Conservation (phyloP, 164 flowering plant species). For the Vitis amurensis region DNA sequence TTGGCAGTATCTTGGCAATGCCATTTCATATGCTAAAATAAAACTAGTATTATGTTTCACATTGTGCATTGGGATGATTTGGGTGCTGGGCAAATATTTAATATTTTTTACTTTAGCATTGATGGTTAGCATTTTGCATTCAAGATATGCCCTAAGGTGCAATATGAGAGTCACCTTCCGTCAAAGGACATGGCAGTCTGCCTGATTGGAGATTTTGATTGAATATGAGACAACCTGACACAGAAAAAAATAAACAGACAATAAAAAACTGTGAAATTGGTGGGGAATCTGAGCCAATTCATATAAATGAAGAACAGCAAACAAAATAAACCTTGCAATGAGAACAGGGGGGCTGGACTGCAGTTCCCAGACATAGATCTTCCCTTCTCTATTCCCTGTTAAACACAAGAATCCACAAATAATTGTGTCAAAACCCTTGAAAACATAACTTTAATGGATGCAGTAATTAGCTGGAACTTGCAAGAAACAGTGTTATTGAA, state of each 20-base stretch:
- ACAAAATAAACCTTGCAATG: slow-evolving; percentile 53
- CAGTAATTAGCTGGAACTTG: not conserved
- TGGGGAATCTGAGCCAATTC: no score
- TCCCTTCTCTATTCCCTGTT: slow-evolving; percentile 96
- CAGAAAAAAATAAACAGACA: not conserved
- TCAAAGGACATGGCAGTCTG: slow-evolving; percentile 96
- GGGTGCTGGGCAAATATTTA: no score
- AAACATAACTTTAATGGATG: not conserved
- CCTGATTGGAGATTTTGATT: slow-evolving; percentile 86
- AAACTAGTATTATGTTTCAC: no score
- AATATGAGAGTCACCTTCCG: slow-evolving; percentile 65
- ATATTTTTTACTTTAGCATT: no score
- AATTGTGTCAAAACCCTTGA: not conserved
- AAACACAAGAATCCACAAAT: not conserved
- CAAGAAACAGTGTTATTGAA: not conserved
- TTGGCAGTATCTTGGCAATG: no score
- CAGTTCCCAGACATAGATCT: slow-evolving; percentile 92
- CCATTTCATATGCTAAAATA: no score
- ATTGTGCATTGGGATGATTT: no score
- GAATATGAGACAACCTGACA: slow-evolving; percentile 75
- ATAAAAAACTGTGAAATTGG: not conserved
- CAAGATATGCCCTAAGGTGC: no score
- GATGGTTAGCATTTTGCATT: not conserved
- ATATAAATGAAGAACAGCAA: not conserved
- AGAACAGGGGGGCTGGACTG: slow-evolving; percentile 92